phyloP scores from a whole-genome alignment of 2,329 filamentous ascomycete genomes.

The Gaeumannomyces tritici region DNA sequence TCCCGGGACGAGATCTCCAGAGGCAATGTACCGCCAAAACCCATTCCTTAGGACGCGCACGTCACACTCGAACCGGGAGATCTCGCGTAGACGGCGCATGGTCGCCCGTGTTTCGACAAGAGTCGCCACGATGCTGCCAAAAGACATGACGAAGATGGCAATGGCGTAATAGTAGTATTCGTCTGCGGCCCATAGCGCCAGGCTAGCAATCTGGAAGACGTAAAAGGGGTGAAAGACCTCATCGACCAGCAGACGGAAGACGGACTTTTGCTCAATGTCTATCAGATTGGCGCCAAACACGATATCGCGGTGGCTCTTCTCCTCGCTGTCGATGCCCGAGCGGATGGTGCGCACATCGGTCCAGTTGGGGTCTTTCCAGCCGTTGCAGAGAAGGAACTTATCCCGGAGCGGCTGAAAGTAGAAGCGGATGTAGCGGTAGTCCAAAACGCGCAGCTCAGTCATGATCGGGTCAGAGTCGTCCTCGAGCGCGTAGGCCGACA shows the following conservation, averaged over 20 bases:
- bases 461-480: constrained; percentile 73
- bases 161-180: constrained; percentile 96
- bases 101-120: constrained; percentile 87
- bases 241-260: constrained; percentile 74
- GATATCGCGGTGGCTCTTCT: constrained; percentile 70
- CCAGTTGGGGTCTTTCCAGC: constrained; percentile 94
- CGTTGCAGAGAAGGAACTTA: constrained; percentile 75
- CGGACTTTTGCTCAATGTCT: constrained; percentile 84
- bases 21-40: constrained; percentile 87
- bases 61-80: constrained; percentile 91
- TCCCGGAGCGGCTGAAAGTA: constrained; percentile 84
- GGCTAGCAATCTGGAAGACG: constrained; percentile 91
- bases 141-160: constrained; percentile 90
- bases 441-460: constrained; percentile 63
- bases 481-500: constrained; percentile 40
- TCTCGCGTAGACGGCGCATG: constrained; percentile 81
- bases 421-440: constrained; percentile 91
- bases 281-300: constrained; percentile 89
- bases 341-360: constrained; percentile 66
- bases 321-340: constrained; percentile 75
- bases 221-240: constrained; percentile 98
- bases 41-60: constrained; percentile 87
- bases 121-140: constrained; percentile 83
- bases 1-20: constrained; percentile 82
- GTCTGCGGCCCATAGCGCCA: constrained; percentile 90